Conservation (phyloP, 805 yeast species). For the Sporopachydermia lactativora region DNA sequence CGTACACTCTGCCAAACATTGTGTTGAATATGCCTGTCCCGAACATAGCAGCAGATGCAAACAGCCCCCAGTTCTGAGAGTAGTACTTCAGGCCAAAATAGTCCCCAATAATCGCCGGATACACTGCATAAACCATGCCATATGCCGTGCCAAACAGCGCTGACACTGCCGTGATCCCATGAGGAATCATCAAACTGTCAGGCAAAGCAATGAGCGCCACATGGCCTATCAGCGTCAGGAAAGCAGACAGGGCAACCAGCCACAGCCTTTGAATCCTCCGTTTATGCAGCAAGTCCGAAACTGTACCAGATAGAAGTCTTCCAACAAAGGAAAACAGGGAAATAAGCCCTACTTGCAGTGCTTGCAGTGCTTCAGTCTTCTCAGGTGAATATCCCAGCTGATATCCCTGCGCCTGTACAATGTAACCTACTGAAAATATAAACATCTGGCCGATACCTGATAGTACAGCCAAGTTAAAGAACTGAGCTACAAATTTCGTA, state of each 20-base stretch:
- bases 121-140: constrained; percentile 59
- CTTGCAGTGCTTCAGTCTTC: constrained; percentile 35
- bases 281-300: constrained; percentile 45
- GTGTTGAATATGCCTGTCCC: constrained; percentile 39
- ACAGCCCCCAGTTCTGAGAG: constrained; percentile 64
- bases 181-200: constrained; percentile 18
- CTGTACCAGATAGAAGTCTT: constrained; percentile 47
- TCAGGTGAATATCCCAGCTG: constrained; percentile 13
- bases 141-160: constrained; percentile 47
- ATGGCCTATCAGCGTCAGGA: constrained; percentile 25
- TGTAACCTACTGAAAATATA: constrained; percentile 59
- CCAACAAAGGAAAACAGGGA: constrained; percentile 56
- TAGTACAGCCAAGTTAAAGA: constrained; percentile 36
- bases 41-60: constrained; percentile 56
- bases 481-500: constrained; percentile 35
- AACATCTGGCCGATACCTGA: constrained; percentile 61
- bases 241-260: constrained; percentile 36
- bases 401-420: constrained; percentile 36
- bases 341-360: constrained; percentile 54
- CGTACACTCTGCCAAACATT: constrained; percentile 41
- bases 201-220: constrained; percentile 20
- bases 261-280: constrained; percentile 47
- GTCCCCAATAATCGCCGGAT: constrained; percentile 67
- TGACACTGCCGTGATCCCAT: constrained; percentile 34
- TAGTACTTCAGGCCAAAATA: constrained; percentile 52